Percentiles rank a stretch among this genome's conserved stretches.
Conservation (phyloP, 2,329 filamentous ascomycete genomes). For the Plectosphaerella cucumerina region DNA sequence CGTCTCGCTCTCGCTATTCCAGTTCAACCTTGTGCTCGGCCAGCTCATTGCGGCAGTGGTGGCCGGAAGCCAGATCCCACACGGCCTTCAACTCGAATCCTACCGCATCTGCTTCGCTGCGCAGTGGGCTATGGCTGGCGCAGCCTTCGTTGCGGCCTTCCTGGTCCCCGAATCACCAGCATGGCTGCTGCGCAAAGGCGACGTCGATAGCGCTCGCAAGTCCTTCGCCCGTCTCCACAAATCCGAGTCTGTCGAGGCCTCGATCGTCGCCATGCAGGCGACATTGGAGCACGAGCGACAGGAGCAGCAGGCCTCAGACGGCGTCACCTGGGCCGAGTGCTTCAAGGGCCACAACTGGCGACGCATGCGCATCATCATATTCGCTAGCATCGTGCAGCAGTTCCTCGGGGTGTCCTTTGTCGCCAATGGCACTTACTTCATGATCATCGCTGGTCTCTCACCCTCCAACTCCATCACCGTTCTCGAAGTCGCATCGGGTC, state of each 20-base stretch:
- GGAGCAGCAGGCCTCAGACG: slow-evolving; percentile 14
- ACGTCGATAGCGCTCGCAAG: slow-evolving; percentile 31
- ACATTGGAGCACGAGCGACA: slow-evolving; percentile 38
- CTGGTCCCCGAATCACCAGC: slow-evolving; percentile 47
- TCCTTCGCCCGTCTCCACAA: slow-evolving; percentile 47
- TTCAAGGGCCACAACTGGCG: slow-evolving; percentile 38
- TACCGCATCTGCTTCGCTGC: slow-evolving; percentile 35
- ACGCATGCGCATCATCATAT: slow-evolving; percentile 34
- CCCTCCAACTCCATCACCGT: slow-evolving; percentile 30
- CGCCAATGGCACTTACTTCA: slow-evolving; percentile 35
- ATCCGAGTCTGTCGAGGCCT: slow-evolving; percentile 28
- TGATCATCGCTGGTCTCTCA: slow-evolving; percentile 26
- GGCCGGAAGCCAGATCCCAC: slow-evolving; percentile 9
- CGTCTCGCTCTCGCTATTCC: slow-evolving; percentile 42
- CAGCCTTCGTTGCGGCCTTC: slow-evolving; percentile 35
- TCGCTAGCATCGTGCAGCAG: slow-evolving; percentile 35
- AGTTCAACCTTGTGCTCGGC: slow-evolving; percentile 42
- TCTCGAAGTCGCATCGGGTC: slow-evolving; percentile 37
- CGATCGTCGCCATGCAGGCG: slow-evolving; percentile 37
- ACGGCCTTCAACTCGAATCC: slow-evolving; percentile 19
- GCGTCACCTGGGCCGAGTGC: slow-evolving; percentile 31
- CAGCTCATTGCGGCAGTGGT: slow-evolving; percentile 40
- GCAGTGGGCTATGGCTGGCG: slow-evolving; percentile 37
- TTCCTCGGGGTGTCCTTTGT: slow-evolving; percentile 41
- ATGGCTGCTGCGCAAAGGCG: slow-evolving; percentile 38